Percentiles rank a stretch among this genome's conserved stretches.
Conservation (phyloP, 2,329 filamentous ascomycete genomes). For the Pseudophaeomoniella oleicola region DNA sequence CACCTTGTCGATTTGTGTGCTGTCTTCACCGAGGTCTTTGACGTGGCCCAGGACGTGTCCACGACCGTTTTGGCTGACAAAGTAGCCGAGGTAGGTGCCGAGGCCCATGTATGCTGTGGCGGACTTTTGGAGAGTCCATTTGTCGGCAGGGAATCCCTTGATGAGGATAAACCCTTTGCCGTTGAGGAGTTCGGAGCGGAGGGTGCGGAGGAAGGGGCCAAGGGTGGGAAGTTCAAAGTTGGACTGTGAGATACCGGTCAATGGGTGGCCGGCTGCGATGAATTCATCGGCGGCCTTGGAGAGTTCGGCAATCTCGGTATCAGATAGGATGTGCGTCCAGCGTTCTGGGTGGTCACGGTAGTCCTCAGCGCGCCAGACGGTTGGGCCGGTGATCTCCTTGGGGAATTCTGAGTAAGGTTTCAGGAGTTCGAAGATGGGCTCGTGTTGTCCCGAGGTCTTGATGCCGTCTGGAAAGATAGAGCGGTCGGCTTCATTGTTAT, state of each 20-base stretch:
- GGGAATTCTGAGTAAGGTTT: slow-evolving; percentile 57
- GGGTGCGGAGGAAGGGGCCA: slow-evolving; percentile 34
- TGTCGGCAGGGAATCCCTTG: slow-evolving; percentile 63
- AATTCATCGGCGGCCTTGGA: slow-evolving; percentile 54
- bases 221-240: slow-evolving; percentile 50
- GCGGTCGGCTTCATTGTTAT: neutral
- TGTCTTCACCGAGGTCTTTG: slow-evolving; percentile 74
- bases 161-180: slow-evolving; percentile 85
- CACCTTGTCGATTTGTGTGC: slow-evolving; percentile 67
- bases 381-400: slow-evolving; percentile 53
- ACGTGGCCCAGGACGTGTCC: slow-evolving; percentile 82
- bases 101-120: slow-evolving; percentile 86
- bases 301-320: slow-evolving; percentile 53
- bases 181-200: slow-evolving; percentile 56
- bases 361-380: slow-evolving; percentile 56
- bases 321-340: slow-evolving; percentile 59
- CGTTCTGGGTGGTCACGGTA: slow-evolving; percentile 47
- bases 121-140: slow-evolving; percentile 67
- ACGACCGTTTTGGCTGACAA: slow-evolving; percentile 70
- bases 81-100: slow-evolving; percentile 73
- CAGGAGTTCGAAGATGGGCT: slow-evolving; percentile 51
- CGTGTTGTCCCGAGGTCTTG: slow-evolving; percentile 58
- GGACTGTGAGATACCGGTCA: slow-evolving; percentile 55
- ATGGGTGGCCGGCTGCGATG: slow-evolving; percentile 45
- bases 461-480: slow-evolving; percentile 46